phyloP scores from a whole-genome alignment of 305 asterid genomes.

The Rubia tinctorum region DNA sequence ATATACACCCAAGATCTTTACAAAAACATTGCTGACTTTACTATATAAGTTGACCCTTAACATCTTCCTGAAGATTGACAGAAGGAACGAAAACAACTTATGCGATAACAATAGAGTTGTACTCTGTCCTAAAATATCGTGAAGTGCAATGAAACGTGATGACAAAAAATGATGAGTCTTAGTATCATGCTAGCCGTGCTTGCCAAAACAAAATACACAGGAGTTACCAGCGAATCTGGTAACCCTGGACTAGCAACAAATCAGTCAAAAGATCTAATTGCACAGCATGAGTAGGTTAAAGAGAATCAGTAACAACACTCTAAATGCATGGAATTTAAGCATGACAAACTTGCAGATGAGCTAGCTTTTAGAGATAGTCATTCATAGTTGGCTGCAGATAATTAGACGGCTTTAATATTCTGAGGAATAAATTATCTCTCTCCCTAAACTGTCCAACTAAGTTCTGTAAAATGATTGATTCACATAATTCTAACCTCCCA shows the following conservation, averaged over 20 bases:
- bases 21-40: neutral
- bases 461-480: constrained; percentile 4
- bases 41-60: neutral
- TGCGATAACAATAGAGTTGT: too few relatives aligned
- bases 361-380: neutral
- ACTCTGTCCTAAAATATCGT: neutral
- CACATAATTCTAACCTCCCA: constrained; percentile 61
- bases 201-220: neutral
- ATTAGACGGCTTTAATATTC: neutral
- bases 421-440: neutral
- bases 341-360: neutral
- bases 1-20: neutral
- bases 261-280: neutral
- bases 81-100: neutral
- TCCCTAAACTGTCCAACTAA: neutral
- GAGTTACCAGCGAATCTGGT: neutral
- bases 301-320: neutral
- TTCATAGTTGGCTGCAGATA: neutral
- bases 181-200: too few relatives aligned
- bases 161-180: neutral
- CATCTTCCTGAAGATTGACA: neutral
- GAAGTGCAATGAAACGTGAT: neutral
- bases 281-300: neutral
- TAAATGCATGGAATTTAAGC: neutral
- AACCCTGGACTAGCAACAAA: neutral